phyloP scores from a whole-genome alignment of 352 stramenopile species.

The Globisporangium echinulatum region DNA sequence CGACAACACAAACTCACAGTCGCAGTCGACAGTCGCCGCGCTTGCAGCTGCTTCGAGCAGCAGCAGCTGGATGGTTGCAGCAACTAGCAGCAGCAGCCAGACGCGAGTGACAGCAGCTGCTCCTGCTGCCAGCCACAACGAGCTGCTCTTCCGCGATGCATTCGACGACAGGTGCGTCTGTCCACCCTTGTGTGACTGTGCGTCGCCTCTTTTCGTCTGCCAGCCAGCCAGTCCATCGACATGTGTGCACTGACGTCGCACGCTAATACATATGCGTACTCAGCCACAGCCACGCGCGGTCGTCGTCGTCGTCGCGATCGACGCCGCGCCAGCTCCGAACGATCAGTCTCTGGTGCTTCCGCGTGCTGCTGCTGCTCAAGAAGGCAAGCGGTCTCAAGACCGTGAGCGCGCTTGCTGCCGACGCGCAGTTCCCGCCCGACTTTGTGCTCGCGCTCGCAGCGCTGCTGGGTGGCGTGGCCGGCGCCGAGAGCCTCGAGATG shows the following conservation, averaged over 20 bases:
- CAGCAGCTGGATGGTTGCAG: slow-evolving; percentile 1
- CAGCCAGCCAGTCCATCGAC: too few relatives aligned
- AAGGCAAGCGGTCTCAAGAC: slow-evolving; percentile 63
- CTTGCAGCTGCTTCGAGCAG: neutral
- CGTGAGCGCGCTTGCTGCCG: slow-evolving; percentile 34
- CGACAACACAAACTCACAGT: neutral
- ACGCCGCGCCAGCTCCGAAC: slow-evolving; percentile 21
- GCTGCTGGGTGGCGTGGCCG: slow-evolving; percentile 52
- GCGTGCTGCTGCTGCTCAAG: slow-evolving; percentile 68
- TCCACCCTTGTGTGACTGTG: neutral
- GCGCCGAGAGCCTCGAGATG: slow-evolving; percentile 48
- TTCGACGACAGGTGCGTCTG: slow-evolving; percentile 39
- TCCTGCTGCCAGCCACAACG: neutral
- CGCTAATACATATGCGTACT: neutral
- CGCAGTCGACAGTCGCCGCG: neutral
- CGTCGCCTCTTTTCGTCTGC: neutral
- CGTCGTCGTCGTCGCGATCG: neutral
- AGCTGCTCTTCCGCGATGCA: slow-evolving; percentile 7
- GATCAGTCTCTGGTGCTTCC: slow-evolving; percentile 65
- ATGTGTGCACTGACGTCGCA: neutral
- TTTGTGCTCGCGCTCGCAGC: slow-evolving; percentile 55
- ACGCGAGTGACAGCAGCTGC: neutral
- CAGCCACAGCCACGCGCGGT: neutral
- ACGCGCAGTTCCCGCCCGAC: slow-evolving; percentile 55
- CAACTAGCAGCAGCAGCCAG: slow-evolving; percentile 8